A percentile compares a stretch with the other conserved stretches of the same genome.
phyloP scores from a whole-genome alignment of 208 protist genomes.

The Leishmania martiniquensis region DNA sequence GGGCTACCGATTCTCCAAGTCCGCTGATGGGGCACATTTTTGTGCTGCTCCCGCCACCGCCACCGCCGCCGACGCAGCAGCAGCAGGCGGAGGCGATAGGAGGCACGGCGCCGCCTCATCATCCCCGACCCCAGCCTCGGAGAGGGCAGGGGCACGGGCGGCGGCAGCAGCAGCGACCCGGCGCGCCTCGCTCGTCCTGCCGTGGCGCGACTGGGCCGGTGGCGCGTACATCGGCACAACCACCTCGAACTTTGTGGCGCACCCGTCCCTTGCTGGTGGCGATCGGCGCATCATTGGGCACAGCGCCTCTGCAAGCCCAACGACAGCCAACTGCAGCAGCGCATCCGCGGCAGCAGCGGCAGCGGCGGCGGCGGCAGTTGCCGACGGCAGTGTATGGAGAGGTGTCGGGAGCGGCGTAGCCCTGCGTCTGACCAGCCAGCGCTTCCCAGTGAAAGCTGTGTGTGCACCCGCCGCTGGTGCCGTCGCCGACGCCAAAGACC shows the following conservation, averaged over 20 bases:
- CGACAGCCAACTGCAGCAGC: background rate
- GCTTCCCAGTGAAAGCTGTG: constrained; percentile 14
- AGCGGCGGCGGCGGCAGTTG: background rate
- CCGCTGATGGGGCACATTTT: constrained; percentile 25
- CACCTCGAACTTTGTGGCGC: constrained; percentile 25
- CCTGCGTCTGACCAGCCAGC: constrained; percentile 29
- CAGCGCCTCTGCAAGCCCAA: background rate
- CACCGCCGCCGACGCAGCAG: background rate
- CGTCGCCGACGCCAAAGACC: background rate
- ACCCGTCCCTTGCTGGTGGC: constrained; percentile 25
- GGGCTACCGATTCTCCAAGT: constrained; percentile 26
- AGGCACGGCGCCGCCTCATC: too few species aligned
- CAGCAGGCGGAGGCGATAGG: background rate
- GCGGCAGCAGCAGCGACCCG: background rate
- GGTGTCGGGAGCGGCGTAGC: constrained; percentile 36
- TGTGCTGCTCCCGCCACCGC: background rate
- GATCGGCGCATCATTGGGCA: constrained; percentile 13
- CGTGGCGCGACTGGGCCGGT: constrained; percentile 35
- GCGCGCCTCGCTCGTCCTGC: constrained; percentile 12
- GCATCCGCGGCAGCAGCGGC: background rate
- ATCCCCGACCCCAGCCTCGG: background rate
- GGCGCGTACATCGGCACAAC: constrained; percentile 30
- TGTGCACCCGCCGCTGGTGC: background rate
- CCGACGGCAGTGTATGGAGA: constrained; percentile 14
- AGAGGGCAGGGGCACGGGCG: background rate